Conservation (phyloP, 108 stramenopile genomes). For the Cylindrotheca fusiformis region DNA sequence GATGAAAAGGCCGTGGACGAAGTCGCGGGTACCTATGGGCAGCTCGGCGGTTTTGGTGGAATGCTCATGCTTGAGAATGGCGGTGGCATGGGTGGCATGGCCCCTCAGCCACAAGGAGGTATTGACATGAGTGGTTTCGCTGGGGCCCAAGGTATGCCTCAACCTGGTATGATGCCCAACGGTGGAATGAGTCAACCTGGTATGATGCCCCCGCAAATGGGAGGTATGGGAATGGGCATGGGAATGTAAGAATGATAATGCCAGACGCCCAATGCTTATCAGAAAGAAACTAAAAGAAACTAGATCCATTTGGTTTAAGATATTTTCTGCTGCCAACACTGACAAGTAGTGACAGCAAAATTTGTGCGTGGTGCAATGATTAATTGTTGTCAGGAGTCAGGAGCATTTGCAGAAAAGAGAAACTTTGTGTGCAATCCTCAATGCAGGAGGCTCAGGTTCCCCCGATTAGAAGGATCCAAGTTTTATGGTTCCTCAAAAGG, state of each 20-base stretch:
- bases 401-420: no score
- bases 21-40: slow-evolving; percentile 79
- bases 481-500: no score
- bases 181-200: slow-evolving; percentile 35
- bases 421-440: no score
- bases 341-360: no score
- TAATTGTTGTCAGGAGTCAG: no score
- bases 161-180: slow-evolving; percentile 26
- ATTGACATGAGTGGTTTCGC: slow-evolving; percentile 84
- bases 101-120: slow-evolving; percentile 23
- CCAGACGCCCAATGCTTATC: no score
- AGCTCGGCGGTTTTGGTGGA: slow-evolving; percentile 73
- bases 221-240: slow-evolving; percentile 16
- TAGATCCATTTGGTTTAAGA: no score
- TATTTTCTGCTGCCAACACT: no score
- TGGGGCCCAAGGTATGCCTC: slow-evolving; percentile 24
- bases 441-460: no score
- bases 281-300: no score
- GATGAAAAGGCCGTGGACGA: slow-evolving; percentile 75
- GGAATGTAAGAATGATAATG: slow-evolving; percentile 26
- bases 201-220: slow-evolving; percentile 30
- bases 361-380: no score
- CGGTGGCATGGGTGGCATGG: slow-evolving; percentile 29
- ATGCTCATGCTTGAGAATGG: slow-evolving; percentile 80
- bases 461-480: no score